Conservation (phyloP, 116 monocot species). For the Phalaenopsis hybrid region DNA sequence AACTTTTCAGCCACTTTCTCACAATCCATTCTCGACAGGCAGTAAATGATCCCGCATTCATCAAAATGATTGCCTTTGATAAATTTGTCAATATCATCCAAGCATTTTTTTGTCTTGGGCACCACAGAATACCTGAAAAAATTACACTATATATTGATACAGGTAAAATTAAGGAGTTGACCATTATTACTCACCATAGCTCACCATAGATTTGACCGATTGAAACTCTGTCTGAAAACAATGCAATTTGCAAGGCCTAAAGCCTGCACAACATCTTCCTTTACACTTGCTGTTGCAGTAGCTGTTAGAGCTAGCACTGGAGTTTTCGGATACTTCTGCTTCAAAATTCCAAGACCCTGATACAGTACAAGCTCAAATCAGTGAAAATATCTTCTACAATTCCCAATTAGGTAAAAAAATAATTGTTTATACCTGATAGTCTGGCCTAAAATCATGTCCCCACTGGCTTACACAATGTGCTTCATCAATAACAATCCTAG, state of each 20-base stretch:
- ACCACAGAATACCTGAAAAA: slow-evolving; percentile 69
- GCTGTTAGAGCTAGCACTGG: slow-evolving; percentile 98
- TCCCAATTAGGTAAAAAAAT: background rate
- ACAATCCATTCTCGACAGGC: slow-evolving; percentile 98
- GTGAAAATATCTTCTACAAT: slow-evolving; percentile 8
- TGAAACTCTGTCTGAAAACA: slow-evolving; percentile 93
- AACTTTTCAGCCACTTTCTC: slow-evolving; percentile 94
- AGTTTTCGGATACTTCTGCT: slow-evolving; percentile 72
- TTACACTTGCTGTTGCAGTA: slow-evolving; percentile 95
- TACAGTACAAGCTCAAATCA: slow-evolving; percentile 9
- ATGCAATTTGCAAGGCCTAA: slow-evolving; percentile 91
- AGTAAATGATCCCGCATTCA: slow-evolving; percentile 97
- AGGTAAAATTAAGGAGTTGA: slow-evolving; percentile 2
- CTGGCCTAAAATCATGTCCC: slow-evolving; percentile 99
- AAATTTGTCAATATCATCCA: slow-evolving; percentile 89
- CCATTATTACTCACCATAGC: slow-evolving; percentile 43
- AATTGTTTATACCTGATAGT: slow-evolving; percentile 69
- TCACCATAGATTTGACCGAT: slow-evolving; percentile 83
- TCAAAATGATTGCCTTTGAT: slow-evolving; percentile 84
- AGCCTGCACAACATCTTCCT: slow-evolving; percentile 99
- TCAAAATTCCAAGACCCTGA: slow-evolving; percentile 88
- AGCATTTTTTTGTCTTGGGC: slow-evolving; percentile 88
- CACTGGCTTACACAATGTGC: slow-evolving; percentile 99
- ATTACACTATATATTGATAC: slow-evolving; percentile 4
- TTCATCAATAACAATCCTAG: slow-evolving; percentile 99